Base-by-base conservation (phyloP, 139 green algal genomes). In the Tetraselmis striata region DNA sequence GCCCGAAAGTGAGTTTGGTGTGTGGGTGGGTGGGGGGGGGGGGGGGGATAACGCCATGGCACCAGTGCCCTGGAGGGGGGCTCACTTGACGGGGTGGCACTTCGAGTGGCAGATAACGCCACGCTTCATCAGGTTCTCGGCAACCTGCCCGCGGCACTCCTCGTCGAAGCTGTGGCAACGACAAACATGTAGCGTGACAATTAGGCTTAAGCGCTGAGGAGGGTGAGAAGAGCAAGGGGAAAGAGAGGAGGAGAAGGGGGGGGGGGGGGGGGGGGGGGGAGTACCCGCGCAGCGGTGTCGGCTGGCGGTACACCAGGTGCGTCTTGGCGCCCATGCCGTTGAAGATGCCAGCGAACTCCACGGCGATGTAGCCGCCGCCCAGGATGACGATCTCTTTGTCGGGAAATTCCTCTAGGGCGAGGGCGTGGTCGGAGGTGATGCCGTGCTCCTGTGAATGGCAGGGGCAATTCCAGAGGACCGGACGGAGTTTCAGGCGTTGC, bases 291-390 rank as follows among this genome's bases (percentile, higher is more conserved):
- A 67, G 45, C 11, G 45, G 45, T 5, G 45, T 67, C 11, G 45
- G 25, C 74, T 31, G 74, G 26, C 96, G 87, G 87, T 88, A 97
- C 28, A 96, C 80, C 26, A 97, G 78, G 84, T 99, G 91, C 27
- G 95, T 92, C 11, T 98, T 90, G 0, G 85, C 76, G 30, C 96
- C 97, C 58, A 99, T 87, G 77, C 94, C 90, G 2, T 89, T 80
- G 87, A 98, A 99, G 83, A 99, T 99, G 83, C 94, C 88, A 30
- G 92, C 90, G 89, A 98, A 98, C 91, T 99, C 96, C 22, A 99
- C 84, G 5, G 94, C 93, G 82, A 99, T 99, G 93, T 99, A 99
- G 59, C 97, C 96, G 1, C 84, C 94, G 0, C 97, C 97, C 23
- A 99, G 81, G 30, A 98, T 93, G 1, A 88, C 88, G 29, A 98